Evolutionary conservation across 2,329 filamentous ascomycete genomes (phyloP).

Genomic region (Pyrenochaeta sp.): DNA sequence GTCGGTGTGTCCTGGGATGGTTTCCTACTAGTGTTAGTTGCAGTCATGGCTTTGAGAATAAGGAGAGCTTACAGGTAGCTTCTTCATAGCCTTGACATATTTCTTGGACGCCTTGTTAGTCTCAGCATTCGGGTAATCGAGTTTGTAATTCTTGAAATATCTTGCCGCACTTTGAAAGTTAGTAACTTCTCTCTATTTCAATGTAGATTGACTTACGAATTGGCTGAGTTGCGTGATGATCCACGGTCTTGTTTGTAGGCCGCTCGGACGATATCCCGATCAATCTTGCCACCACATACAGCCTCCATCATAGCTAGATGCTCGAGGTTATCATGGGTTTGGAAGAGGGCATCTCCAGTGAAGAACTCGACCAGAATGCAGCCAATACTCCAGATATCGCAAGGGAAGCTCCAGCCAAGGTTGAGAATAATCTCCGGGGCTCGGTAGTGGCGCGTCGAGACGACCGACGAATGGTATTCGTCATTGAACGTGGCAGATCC

Average conservation of each 20-base stretch:
- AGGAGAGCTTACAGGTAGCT: conserved; percentile 58
- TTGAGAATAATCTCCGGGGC: conserved; percentile 73
- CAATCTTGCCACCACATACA: conserved; percentile 64
- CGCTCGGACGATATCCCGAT: conserved; percentile 61
- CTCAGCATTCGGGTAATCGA: conserved; percentile 70
- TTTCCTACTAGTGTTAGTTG: conserved; percentile 57
- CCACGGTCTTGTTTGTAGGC: conserved; percentile 58
- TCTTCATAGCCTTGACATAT: conserved; percentile 74
- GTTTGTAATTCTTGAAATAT: conserved; percentile 63
- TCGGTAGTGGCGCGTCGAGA: conserved; percentile 71
- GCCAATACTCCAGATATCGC: conserved; percentile 74
- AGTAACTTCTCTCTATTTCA: conserved; percentile 23
- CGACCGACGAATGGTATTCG: conserved; percentile 72
- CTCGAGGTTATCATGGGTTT: conserved; percentile 73
- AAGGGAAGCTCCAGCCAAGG: conserved; percentile 72
- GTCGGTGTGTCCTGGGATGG: conserved; percentile 64
- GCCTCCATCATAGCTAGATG: conserved; percentile 75
- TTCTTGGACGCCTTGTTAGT: conserved; percentile 70
- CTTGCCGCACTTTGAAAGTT: conserved; percentile 46
- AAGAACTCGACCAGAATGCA: conserved; percentile 74
- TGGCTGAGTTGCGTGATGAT: conserved; percentile 60
- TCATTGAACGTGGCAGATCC: conserved; percentile 73
- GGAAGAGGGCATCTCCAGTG: conserved; percentile 72
- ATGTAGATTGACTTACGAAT: conserved; percentile 58
- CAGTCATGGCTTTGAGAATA: too few relatives aligned